Evolutionary conservation across 176 grass and related monocot species (phyloP).

Genomic region (Panicum miliaceum): DNA sequence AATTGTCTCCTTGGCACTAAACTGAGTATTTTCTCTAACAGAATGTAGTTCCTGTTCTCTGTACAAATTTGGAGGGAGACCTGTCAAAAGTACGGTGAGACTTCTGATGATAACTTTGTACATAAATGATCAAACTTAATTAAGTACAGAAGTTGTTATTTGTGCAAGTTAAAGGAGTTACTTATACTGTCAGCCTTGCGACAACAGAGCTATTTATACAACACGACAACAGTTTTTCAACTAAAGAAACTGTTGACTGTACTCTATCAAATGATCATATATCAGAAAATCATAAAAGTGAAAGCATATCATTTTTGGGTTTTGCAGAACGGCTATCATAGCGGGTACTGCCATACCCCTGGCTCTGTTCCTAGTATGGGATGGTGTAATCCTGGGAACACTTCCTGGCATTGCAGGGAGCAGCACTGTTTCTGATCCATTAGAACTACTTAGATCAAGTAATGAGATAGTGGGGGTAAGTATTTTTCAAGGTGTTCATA

Average conservation of each 20-base stretch:
- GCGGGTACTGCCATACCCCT: conserved; percentile 88
- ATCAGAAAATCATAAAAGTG: neutral
- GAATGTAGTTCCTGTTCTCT: conserved; percentile 95
- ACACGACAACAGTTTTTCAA: neutral
- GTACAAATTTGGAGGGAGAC: conserved; percentile 93
- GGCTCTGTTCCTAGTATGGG: conserved; percentile 84
- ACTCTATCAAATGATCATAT: neutral
- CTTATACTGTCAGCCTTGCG: neutral
- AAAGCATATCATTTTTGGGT: conserved; percentile 27
- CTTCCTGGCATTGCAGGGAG: conserved; percentile 54
- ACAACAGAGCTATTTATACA: conserved; percentile 23
- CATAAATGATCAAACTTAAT: neutral
- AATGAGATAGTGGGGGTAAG: conserved; percentile 88
- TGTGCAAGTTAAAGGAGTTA: neutral
- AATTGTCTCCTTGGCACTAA: conserved; percentile 26
- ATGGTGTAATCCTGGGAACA: conserved; percentile 90
- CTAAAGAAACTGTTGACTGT: neutral
- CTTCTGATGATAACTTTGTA: conserved; percentile 8
- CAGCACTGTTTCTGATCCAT: conserved; percentile 54
- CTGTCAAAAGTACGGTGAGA: conserved; percentile 85
- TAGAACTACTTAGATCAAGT: conserved; percentile 72
- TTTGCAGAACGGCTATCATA: conserved; percentile 79
- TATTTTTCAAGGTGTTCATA: conserved; percentile 35
- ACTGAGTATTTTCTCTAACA: conserved; percentile 57
- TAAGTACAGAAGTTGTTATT: conserved; percentile 1